Evolutionary conservation across 1,284 basidiomycete species (phyloP), one percentile per base, ranked within the genome.

Genomic region (Pulveroboletus sp.): DNA sequence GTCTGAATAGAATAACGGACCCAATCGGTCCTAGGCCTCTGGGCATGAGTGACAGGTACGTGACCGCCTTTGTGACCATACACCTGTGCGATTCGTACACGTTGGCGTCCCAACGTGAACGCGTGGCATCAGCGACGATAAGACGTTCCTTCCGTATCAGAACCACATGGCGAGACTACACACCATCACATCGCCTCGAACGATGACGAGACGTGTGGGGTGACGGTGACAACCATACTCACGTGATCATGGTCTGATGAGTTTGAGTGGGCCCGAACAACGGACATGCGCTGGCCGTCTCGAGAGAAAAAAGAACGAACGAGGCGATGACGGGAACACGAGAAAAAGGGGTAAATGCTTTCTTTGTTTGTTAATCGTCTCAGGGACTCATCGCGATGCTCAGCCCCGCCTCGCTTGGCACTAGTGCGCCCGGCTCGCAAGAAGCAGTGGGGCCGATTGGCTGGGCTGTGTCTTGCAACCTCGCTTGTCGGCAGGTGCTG

Each of bases 391-490:
- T n/a, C 17, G 28, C 20, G 24, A 12, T 24, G 18, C 20, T 31
- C 20, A 18, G 44, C 45, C 45, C 49, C 25, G 15, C n/a, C 38
- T 39, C 38, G n/a, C 38, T 14, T 39, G n/a, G 9, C 38, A 14
- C 20, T 39, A 20, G 15, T 51, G 36, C 17, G 47, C n/a, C 44
- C 35, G 51, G 39, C 31, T 54, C 31, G 49, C 31, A 20, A 42
- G 52, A 35, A n/a, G 29, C 14, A 17, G 12, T 17, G 24, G 10
- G 39, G 10, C 39, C 36, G 33, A n/a, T 8, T 7, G 52, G 11
- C 24, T 35, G 29, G 53, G 56, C 54, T 57, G 52, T 56, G 45
- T 54, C 29, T 39, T 52, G 33, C 28, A 43, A 43, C 18, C 15
- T 53, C 49, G 22, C 26, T 17, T 24, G 29, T 22, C 50, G 49